These are phyloP conservation scores for Penicillium odoratum DNA, from an alignment of 495 filamentous ascomycete genomes.

Conservation along the genomic window DNA sequence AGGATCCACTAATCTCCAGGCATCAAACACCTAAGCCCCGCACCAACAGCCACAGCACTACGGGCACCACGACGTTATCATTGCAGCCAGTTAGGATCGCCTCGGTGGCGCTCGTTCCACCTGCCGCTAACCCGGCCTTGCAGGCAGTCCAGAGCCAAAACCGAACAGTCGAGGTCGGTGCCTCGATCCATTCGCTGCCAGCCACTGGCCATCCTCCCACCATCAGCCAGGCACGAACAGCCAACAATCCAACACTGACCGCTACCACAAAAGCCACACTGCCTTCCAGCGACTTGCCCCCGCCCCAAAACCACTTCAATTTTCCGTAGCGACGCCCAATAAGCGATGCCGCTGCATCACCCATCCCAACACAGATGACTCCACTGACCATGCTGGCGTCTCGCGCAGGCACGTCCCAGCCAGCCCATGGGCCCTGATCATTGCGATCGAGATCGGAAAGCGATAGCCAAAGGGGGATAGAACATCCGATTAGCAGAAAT, in stretches of 20 bases:
- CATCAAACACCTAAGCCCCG: slow-evolving; percentile 69
- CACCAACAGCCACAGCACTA: slow-evolving; percentile 88
- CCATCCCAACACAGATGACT: slow-evolving; percentile 90
- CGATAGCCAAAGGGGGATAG: slow-evolving; percentile 90
- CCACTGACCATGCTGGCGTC: slow-evolving; percentile 88
- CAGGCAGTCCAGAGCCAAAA: slow-evolving; percentile 45
- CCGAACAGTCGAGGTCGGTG: slow-evolving; percentile 13
- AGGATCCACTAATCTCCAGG: neutral
- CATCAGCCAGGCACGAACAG: slow-evolving; percentile 73
- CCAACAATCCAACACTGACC: slow-evolving; percentile 69
- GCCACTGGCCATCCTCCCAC: slow-evolving; percentile 66
- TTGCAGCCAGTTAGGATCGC: slow-evolving; percentile 96
- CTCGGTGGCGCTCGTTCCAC: slow-evolving; percentile 86
- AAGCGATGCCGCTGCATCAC: slow-evolving; percentile 91
- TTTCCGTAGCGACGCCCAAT: slow-evolving; percentile 85
- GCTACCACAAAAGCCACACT: slow-evolving; percentile 81
- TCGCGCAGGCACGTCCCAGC: slow-evolving; percentile 69
- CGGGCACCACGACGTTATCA: slow-evolving; percentile 97
- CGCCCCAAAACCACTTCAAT: slow-evolving; percentile 93
- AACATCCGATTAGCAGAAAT: slow-evolving; percentile 94
- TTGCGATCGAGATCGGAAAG: slow-evolving; percentile 62
- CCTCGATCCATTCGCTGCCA: slow-evolving; percentile 25
- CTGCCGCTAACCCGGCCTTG: slow-evolving; percentile 69
- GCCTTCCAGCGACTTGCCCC: slow-evolving; percentile 93
- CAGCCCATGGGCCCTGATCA: slow-evolving; percentile 53